phyloP scores from a whole-genome alignment of 164 flowering plant genomes.

The Liquidambar formosana region DNA sequence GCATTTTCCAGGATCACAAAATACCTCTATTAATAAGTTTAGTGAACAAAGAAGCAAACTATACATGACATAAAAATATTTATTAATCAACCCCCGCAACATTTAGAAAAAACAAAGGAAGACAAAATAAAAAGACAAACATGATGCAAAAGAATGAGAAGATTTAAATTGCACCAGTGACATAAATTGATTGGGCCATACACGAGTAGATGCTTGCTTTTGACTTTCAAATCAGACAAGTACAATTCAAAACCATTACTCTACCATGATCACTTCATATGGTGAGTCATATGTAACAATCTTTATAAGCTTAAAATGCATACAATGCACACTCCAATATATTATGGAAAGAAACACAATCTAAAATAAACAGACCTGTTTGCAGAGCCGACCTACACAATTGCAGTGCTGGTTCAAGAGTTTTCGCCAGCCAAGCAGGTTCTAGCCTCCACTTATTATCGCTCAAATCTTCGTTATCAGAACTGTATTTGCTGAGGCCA shows the following conservation, averaged over 20 bases:
- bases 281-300: neutral
- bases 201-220: neutral
- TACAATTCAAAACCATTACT: neutral
- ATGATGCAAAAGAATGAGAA: too few species aligned
- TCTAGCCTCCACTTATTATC: conserved; percentile 69
- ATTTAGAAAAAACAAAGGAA: neutral
- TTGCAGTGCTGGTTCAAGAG: conserved; percentile 87
- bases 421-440: conserved; percentile 85
- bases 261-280: neutral
- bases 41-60: neutral
- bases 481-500: conserved; percentile 26
- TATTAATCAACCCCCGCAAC: neutral
- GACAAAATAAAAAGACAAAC: too few species aligned
- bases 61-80: neutral
- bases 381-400: conserved; percentile 74
- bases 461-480: conserved; percentile 50
- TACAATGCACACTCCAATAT: neutral
- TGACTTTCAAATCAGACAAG: neutral
- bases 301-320: neutral
- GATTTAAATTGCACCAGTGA: neutral
- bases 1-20: neutral
- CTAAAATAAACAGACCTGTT: conserved; percentile 50
- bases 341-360: neutral
- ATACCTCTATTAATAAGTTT: neutral
- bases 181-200: neutral